Evolutionary conservation across 2,329 filamentous ascomycete species (phyloP), one percentile per base, ranked within the genome.

Genomic region (Cladophialophora immunda): DNA sequence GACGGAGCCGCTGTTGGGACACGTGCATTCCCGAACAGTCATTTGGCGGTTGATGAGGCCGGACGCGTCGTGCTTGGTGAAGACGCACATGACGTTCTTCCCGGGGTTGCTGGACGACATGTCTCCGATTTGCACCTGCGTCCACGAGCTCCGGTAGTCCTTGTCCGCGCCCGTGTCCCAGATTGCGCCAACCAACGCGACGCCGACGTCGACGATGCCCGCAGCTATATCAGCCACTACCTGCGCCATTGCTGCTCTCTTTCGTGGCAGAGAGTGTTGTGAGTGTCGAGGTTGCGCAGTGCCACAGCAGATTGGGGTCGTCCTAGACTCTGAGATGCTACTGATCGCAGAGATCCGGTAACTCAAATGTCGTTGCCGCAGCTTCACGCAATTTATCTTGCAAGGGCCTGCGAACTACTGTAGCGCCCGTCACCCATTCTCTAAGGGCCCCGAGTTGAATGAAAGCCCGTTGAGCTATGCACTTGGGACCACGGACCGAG

Each of bases 41-140:
- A 47, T 52, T 50, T 45, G 27, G 29, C 32, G 30, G 32, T 50
- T 50, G 13, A 58, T 34, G 34, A 64, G 54, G n/a, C 38, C 29
- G 22, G 30, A 41, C 17, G 62, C 62, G 45, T 64, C 62, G 27
- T 64, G 62, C 19, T 64, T 52, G n/a, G 55, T 47, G 55, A 47
- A 64, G n/a, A 64, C 54, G 15, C 59, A 29, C 62, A 64, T 64
- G 32, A 64, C 50, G 19, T 64, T 64, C 54, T 64, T 64, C 3
- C 55, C 36, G 8, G 62, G 62, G 41, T 64, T 64, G 6, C 34
- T 56, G 5, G 62, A 38, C 32, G 53, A 17, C 17, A 64, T 27
- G 54, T 45, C 34, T 22, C 54, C 62, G 3, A 58, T 29, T 32
- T 58, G 53, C 8, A 41, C 45, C n/a, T 58, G 62, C 15, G 62